Evolutionary conservation across 768 basidiomycete genomes (phyloP).

Genomic region (Naematelia encephala): DNA sequence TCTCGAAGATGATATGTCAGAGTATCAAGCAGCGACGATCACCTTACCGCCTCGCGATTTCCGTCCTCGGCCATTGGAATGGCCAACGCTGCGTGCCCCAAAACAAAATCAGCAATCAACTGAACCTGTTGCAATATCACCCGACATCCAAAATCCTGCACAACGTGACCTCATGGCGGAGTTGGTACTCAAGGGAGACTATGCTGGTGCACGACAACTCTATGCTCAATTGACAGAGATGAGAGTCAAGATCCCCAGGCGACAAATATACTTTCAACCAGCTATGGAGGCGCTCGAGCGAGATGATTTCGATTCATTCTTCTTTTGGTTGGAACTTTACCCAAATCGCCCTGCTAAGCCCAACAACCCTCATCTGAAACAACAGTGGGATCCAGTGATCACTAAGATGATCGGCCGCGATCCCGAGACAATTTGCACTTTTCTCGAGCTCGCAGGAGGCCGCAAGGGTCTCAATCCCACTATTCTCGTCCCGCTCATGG

Average conservation of each 20-base stretch:
- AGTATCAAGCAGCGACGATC: conserved; percentile 21
- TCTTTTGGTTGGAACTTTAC: conserved; percentile 36
- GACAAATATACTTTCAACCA: conserved; percentile 27
- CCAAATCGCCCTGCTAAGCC: conserved; percentile 36
- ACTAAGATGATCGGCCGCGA: conserved; percentile 10
- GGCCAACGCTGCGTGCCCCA: conserved; percentile 26
- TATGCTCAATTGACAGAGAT: conserved; percentile 24
- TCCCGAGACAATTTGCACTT: conserved; percentile 12
- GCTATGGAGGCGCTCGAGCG: conserved; percentile 11
- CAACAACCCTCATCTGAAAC: conserved; percentile 20
- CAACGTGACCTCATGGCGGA: conserved; percentile 29
- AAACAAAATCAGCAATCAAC: neutral
- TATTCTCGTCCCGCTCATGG: conserved; percentile 17
- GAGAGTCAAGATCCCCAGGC: conserved; percentile 17
- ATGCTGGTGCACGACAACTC: conserved; percentile 21
- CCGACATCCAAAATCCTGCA: neutral
- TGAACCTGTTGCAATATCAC: neutral
- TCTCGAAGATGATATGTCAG: conserved; percentile 29
- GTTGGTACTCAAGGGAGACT: conserved; percentile 18
- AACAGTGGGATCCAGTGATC: conserved; percentile 28
- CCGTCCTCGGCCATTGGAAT: conserved; percentile 25
- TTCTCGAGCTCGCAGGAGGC: conserved; percentile 18
- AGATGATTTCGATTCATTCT: conserved; percentile 10
- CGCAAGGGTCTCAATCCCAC: conserved; percentile 34
- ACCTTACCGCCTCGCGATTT: conserved; percentile 15